Conservation (phyloP, 2,329 filamentous ascomycete genomes). For the Fusarium austroafricanum region DNA sequence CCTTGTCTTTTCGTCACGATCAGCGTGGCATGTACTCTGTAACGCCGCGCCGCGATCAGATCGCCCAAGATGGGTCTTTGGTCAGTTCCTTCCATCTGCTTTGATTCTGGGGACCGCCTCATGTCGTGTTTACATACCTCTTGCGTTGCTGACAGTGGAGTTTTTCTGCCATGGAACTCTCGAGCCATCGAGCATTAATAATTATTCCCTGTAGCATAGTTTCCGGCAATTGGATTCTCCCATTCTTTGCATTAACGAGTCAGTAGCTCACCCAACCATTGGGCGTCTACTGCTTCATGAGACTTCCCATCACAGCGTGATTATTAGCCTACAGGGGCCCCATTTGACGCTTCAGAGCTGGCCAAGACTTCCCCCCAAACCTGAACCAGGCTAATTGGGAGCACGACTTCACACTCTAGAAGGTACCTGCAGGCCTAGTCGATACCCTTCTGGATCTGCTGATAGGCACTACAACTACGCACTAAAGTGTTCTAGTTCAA, state of each 20-base stretch:
- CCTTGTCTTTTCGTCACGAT: conserved; percentile 37
- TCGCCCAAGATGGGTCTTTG: conserved; percentile 4
- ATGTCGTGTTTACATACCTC: neutral
- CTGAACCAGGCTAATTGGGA: conserved; percentile 45
- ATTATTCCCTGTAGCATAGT: conserved; percentile 6
- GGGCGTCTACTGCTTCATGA: conserved; percentile 27
- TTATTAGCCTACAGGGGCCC: conserved; percentile 34
- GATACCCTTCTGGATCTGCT: conserved; percentile 26
- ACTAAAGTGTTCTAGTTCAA: conserved; percentile 20
- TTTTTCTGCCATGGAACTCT: neutral
- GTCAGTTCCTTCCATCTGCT: conserved; percentile 8
- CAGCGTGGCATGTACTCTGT: conserved; percentile 27
- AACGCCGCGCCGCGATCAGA: conserved; percentile 23
- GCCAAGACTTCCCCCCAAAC: conserved; percentile 40
- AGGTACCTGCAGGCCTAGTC: conserved; percentile 28
- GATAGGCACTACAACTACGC: neutral
- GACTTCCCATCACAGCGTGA: conserved; percentile 24
- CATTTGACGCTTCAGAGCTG: conserved; percentile 35
- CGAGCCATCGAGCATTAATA: neutral
- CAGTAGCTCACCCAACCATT: conserved; percentile 7
- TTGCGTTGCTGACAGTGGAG: conserved; percentile 5
- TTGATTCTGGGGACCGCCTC: conserved; percentile 26
- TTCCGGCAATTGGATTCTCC: neutral
- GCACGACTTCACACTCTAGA: conserved; percentile 35
- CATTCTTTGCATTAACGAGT: conserved; percentile 11